phyloP scores from a whole-genome alignment of 441 rosid species.

The Aleurites moluccanus region DNA sequence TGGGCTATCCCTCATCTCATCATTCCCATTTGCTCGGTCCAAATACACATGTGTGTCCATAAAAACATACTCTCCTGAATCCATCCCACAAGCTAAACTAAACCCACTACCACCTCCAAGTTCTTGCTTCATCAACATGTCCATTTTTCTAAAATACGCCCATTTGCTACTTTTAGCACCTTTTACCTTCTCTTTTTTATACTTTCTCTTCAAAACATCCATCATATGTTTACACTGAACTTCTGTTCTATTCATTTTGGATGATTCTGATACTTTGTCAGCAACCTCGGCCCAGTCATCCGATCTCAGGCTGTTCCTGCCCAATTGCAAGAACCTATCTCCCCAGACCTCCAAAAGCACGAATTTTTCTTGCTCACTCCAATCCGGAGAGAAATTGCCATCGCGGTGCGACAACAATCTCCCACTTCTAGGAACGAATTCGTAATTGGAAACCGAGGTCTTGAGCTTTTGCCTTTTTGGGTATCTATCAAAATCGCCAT shows the following conservation, averaged over 20 bases:
- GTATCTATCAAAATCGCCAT: slow-evolving; percentile 42
- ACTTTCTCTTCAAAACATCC: slow-evolving; percentile 83
- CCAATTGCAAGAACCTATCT: slow-evolving; percentile 68
- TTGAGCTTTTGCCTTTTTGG: slow-evolving; percentile 70
- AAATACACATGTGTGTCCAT: slow-evolving; percentile 61
- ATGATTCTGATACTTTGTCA: slow-evolving; percentile 73
- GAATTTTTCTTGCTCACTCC: slow-evolving; percentile 81
- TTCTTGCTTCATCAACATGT: slow-evolving; percentile 65
- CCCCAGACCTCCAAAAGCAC: slow-evolving; percentile 86
- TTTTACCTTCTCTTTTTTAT: slow-evolving; percentile 69
- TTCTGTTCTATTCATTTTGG: slow-evolving; percentile 58
- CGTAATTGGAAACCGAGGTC: slow-evolving; percentile 60
- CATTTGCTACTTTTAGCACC: slow-evolving; percentile 56
- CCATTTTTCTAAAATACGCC: slow-evolving; percentile 75
- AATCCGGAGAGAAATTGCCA: slow-evolving; percentile 48
- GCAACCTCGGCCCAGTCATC: slow-evolving; percentile 91
- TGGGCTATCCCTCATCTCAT: slow-evolving; percentile 89
- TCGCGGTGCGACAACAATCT: slow-evolving; percentile 43
- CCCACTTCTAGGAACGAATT: slow-evolving; percentile 54
- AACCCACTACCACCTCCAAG: slow-evolving; percentile 33
- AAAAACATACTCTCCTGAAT: slow-evolving; percentile 79
- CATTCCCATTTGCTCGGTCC: slow-evolving; percentile 69
- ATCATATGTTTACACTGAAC: slow-evolving; percentile 68
- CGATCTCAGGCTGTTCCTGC: slow-evolving; percentile 75
- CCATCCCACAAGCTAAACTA: slow-evolving; percentile 73